Conservation (phyloP, 2,329 filamentous ascomycete genomes). For the Septoria linicola region DNA sequence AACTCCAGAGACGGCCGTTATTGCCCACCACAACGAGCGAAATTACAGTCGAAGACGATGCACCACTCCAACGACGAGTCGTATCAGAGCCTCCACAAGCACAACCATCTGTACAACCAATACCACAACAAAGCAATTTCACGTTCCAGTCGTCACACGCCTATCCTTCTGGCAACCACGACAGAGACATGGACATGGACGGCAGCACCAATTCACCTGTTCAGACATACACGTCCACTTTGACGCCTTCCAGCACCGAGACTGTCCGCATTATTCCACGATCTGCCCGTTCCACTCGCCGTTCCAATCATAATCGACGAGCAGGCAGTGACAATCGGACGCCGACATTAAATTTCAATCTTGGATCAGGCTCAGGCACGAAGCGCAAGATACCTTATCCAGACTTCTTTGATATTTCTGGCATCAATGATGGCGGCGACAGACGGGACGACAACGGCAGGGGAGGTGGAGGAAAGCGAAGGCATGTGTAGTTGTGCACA, state of each 20-base stretch:
- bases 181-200: conserved; percentile 54
- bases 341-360: conserved; percentile 41
- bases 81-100: conserved; percentile 30
- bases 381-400: conserved; percentile 72
- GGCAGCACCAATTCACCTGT: conserved; percentile 16
- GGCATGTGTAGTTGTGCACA: conserved; percentile 33
- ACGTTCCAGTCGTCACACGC: conserved; percentile 66
- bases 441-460: conserved; percentile 27
- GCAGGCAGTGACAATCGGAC: conserved; percentile 35
- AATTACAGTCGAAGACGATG: conserved; percentile 27
- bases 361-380: conserved; percentile 65
- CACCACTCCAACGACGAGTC: conserved; percentile 21
- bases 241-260: conserved; percentile 33
- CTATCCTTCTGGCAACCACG: conserved; percentile 51
- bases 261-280: conserved; percentile 33
- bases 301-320: conserved; percentile 30
- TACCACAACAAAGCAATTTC: conserved; percentile 55
- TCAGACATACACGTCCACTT: conserved; percentile 47
- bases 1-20: conserved; percentile 30
- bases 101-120: conserved; percentile 11
- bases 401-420: conserved; percentile 72
- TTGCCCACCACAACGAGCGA: conserved; percentile 24
- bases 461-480: conserved; percentile 37
- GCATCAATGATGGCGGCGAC: conserved; percentile 47
- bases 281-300: conserved; percentile 22